phyloP scores from a whole-genome alignment of 2,329 filamentous ascomycete genomes.

The Myriosclerotinia duriaeana region DNA sequence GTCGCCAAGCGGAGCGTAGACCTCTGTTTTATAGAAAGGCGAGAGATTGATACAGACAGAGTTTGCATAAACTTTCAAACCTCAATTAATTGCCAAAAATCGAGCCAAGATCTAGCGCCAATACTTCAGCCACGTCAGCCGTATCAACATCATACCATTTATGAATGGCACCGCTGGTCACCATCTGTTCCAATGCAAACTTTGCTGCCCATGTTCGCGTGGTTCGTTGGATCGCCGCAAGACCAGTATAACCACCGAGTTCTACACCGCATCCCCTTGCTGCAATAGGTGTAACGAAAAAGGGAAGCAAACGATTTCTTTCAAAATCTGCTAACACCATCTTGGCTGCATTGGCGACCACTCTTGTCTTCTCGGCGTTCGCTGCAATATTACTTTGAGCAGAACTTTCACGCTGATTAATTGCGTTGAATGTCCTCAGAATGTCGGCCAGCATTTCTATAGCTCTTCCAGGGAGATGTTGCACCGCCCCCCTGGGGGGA shows the following conservation, averaged over 20 bases:
- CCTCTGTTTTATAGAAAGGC: not conserved
- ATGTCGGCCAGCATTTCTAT: not conserved
- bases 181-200: conserved; percentile 2
- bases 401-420: not conserved
- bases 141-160: not conserved
- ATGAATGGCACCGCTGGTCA: not conserved
- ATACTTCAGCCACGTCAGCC: not conserved
- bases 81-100: not conserved
- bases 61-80: not conserved
- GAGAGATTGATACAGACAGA: not conserved
- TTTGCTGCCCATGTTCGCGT: conserved; percentile 4
- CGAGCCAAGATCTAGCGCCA: not conserved
- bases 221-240: not conserved
- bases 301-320: not conserved
- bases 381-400: not conserved
- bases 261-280: not conserved
- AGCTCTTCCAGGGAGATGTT: not conserved
- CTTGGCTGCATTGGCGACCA: conserved; percentile 11
- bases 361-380: conserved; percentile 2
- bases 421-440: not conserved
- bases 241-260: not conserved
- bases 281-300: not conserved
- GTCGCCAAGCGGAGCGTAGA: not conserved
- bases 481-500: not conserved
- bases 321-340: not conserved